Evolutionary conservation across 148 eudicot species (phyloP), one percentile per base, ranked within the genome.

Genomic region (Cornus suecica): DNA sequence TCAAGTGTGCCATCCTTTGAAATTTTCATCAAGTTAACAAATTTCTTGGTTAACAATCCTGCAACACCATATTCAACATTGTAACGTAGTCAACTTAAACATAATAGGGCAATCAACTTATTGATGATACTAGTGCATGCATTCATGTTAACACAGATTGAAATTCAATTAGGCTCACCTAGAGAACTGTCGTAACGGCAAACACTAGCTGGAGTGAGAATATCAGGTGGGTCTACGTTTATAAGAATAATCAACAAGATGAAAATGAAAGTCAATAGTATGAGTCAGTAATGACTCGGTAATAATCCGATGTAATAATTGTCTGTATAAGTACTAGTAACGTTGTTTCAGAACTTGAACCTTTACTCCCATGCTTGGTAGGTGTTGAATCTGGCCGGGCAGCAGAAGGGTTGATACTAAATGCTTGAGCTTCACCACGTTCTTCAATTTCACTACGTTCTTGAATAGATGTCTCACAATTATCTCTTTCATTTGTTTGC

Each of bases 41-140:
- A 86, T 72, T 81, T 86, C 81, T 79, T 83, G 28, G 89, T 86
- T 64, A 86, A 77, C 79, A 83, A 77, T 70, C 86, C 89, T 86
- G 84, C 51, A 76, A 69, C 22, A 62, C 56, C 65, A 73, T 31
- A 13, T 54, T 20, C 74, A 60, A 23, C 29, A 16, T n/a, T n/a
- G 69, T 48, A 51, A 42, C n/a, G n/a, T 62, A 10, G 41, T n/a
- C 56, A 54, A 58, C 29, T 58, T 58, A 8, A 22, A 23, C 16
- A 63, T 16, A 64, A 51, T 14, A 58, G 8, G 28, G 31, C 4
- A 26, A 8, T 26, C 23, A 10, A 26, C 15, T 0, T 64, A 45
- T 5, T 14, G 20, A n/a, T 10, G 42, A 18, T 10, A 48, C 20
- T 29, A 58, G 42, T 29, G 8, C 15, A 31, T 65, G 16, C 54